Conservation (phyloP, 2,329 filamentous ascomycete species). For the Exserohilum rostratum region DNA sequence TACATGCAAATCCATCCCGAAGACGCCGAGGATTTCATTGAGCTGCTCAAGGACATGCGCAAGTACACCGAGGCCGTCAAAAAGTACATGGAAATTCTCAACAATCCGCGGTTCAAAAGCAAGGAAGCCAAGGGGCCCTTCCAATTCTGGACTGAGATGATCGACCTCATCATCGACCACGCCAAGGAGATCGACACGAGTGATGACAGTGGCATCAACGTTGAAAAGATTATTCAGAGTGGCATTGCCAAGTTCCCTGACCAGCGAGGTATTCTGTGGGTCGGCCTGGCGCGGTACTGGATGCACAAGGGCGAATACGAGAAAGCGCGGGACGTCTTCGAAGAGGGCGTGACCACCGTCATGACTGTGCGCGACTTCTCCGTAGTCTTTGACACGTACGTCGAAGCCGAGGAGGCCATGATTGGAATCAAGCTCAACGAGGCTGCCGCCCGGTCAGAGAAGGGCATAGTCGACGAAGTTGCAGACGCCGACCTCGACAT, state of each 20-base stretch:
- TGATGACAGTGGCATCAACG: constrained; percentile 81
- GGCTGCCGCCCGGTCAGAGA: constrained; percentile 78
- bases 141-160: constrained; percentile 97
- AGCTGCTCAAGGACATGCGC: constrained; percentile 79
- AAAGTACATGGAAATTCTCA: constrained; percentile 88
- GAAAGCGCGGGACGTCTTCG: constrained; percentile 88
- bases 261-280: constrained; percentile 93
- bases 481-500: constrained; percentile 95
- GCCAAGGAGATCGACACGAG: constrained; percentile 84
- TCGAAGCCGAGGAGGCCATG: constrained; percentile 95
- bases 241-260: constrained; percentile 90
- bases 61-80: constrained; percentile 90
- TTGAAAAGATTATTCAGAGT: constrained; percentile 90
- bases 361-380: constrained; percentile 99
- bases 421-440: constrained; percentile 91
- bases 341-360: constrained; percentile 95
- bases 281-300: constrained; percentile 94
- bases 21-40: constrained; percentile 93
- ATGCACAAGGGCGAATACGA: constrained; percentile 92
- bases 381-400: constrained; percentile 93
- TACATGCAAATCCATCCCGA: constrained; percentile 98
- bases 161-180: constrained; percentile 89
- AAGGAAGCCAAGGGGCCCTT: constrained; percentile 95
- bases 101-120: constrained; percentile 88
- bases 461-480: constrained; percentile 76